Evolutionary conservation across 2,329 filamentous ascomycete genomes (phyloP).

Genomic region (Epichloe coenophiala): DNA sequence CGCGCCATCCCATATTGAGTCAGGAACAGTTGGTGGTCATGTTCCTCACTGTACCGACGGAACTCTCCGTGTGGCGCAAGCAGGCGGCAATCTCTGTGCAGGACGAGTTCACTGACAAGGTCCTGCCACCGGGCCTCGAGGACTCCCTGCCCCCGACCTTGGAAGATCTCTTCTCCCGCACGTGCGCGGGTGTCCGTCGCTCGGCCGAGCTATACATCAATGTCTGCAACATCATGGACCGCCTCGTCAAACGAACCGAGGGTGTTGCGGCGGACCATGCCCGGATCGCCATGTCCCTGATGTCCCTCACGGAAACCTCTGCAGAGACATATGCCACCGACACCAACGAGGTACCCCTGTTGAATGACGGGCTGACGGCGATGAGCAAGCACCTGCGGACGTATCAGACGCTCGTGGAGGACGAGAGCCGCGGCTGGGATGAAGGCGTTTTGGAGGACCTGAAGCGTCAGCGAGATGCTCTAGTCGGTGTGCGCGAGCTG

Average conservation of each 20-base stretch:
- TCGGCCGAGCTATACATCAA: constrained; percentile 90
- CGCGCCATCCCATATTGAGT: constrained; percentile 74
- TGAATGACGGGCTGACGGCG: constrained; percentile 78
- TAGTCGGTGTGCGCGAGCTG: constrained; percentile 81
- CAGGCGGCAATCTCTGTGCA: constrained; percentile 92
- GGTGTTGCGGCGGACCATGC: constrained; percentile 86
- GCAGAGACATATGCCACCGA: constrained; percentile 80
- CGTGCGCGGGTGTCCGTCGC: constrained; percentile 65
- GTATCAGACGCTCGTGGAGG: constrained; percentile 69
- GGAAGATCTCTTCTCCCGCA: constrained; percentile 73
- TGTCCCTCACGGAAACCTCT: constrained; percentile 65
- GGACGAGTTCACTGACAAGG: constrained; percentile 75
- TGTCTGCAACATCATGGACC: constrained; percentile 80
- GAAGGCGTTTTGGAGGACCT: constrained; percentile 83
- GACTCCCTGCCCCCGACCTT: constrained; percentile 75
- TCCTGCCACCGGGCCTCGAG: constrained; percentile 69
- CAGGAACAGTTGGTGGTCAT: constrained; percentile 94
- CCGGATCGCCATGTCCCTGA: constrained; percentile 65
- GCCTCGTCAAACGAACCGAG: constrained; percentile 80
- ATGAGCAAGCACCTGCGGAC: constrained; percentile 76
- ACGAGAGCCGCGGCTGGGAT: constrained; percentile 86
- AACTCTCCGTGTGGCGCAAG: constrained; percentile 93
- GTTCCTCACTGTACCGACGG: constrained; percentile 95
- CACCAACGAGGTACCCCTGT: constrained; percentile 72
- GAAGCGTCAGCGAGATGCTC: constrained; percentile 77